A percentile compares a stretch with the other conserved stretches of the same genome.
These are phyloP conservation scores for Pseudophaeomoniella oleicola DNA, from an alignment of 2,329 filamentous ascomycete species.

Conservation along the genomic window DNA sequence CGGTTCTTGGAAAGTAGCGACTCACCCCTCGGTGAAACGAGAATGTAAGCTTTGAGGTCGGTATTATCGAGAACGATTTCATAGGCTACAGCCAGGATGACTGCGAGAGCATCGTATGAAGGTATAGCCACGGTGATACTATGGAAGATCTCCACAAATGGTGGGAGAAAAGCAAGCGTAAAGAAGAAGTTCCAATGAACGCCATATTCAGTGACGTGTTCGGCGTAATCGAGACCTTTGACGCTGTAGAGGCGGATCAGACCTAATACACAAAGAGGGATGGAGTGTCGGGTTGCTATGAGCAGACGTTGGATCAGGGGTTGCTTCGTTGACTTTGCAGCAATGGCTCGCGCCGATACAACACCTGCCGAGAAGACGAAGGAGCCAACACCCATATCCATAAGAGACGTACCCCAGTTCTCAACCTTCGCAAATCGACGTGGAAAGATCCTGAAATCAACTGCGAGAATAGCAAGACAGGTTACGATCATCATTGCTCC, in stretches of 20 bases:
- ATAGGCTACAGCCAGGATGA: slow-evolving; percentile 55
- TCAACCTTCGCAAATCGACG: slow-evolving; percentile 94
- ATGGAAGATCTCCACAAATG: slow-evolving; percentile 75
- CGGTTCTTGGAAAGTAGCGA: slow-evolving; percentile 78
- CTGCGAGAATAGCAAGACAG: slow-evolving; percentile 83
- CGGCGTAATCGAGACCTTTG: slow-evolving; percentile 88
- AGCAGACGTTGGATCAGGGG: slow-evolving; percentile 43
- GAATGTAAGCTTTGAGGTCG: slow-evolving; percentile 64
- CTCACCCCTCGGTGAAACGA: slow-evolving; percentile 60
- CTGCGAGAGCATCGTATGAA: slow-evolving; percentile 61
- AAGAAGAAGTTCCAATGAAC: slow-evolving; percentile 99
- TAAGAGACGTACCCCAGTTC: slow-evolving; percentile 98
- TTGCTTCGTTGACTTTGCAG: slow-evolving; percentile 49
- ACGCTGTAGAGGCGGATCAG: slow-evolving; percentile 71
- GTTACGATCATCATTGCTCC: slow-evolving; percentile 85
- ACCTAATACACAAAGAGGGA: slow-evolving; percentile 70
- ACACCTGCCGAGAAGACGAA: slow-evolving; percentile 92
- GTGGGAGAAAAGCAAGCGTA: slow-evolving; percentile 75
- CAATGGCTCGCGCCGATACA: slow-evolving; percentile 68
- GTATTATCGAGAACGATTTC: slow-evolving; percentile 65
- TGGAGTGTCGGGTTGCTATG: slow-evolving; percentile 59
- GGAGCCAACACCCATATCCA: slow-evolving; percentile 94
- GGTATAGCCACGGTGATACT: slow-evolving; percentile 51
- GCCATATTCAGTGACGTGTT: slow-evolving; percentile 94
- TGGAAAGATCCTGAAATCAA: slow-evolving; percentile 88